Evolutionary conservation across 208 protist genomes (phyloP).

Genomic region (Acanthamoeba sp.): DNA sequence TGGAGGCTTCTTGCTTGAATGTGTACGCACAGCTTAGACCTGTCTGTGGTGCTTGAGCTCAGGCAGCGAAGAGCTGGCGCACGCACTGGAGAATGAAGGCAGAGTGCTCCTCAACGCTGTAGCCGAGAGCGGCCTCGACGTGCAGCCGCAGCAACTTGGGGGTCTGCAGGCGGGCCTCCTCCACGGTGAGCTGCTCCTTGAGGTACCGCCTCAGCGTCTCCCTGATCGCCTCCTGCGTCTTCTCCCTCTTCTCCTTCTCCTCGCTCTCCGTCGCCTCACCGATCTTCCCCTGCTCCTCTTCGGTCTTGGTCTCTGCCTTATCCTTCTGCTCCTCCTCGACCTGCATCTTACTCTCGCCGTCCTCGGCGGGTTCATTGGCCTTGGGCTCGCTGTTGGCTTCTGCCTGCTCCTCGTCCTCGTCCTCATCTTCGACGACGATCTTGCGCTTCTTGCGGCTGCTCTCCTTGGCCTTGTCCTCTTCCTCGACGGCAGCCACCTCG

Average conservation of each 20-base stretch:
- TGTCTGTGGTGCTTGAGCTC: not conserved
- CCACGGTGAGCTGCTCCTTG: constrained; percentile 32
- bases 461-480: not conserved
- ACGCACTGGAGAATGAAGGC: not conserved
- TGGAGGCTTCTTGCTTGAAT: no score
- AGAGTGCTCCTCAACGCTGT: not conserved
- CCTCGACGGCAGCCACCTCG: not conserved
- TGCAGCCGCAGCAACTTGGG: constrained; percentile 29
- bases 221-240: not conserved
- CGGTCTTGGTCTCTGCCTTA: not conserved
- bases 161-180: constrained; percentile 8
- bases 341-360: not conserved
- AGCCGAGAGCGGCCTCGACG: not conserved
- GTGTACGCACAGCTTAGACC: no score
- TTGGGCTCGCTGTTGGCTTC: not conserved
- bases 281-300: not conserved
- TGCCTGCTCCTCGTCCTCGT: not conserved
- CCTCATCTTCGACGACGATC: not conserved
- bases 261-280: not conserved
- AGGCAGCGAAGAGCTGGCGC: constrained; percentile 3
- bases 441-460: not conserved
- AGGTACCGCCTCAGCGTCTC: not conserved
- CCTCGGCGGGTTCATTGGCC: not conserved
- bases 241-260: not conserved
- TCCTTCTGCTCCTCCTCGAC: not conserved